These are phyloP conservation scores for Piper betle DNA, from an alignment of 164 flowering plant species.

Conservation along the genomic window DNA sequence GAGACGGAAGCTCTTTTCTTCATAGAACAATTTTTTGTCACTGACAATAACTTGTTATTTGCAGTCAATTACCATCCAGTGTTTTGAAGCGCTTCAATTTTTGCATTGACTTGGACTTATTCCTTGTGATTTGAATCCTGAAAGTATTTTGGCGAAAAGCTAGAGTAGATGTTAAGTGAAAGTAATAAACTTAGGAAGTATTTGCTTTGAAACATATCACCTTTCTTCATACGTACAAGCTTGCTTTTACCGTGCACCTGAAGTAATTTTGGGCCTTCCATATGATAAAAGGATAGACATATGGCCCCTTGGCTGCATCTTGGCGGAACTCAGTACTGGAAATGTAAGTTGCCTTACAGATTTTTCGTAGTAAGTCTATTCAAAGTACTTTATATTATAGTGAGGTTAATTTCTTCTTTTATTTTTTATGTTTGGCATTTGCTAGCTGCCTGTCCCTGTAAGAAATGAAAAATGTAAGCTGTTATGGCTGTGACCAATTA, in stretches of 20 bases:
- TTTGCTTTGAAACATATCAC: slow-evolving; percentile 97
- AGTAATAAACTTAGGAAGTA: slow-evolving; percentile 97
- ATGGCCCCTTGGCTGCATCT: slow-evolving; percentile 99
- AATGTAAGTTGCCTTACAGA: slow-evolving; percentile 47
- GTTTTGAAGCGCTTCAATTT: slow-evolving; percentile 90
- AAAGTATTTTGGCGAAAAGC: slow-evolving; percentile 61
- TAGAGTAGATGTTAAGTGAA: slow-evolving; percentile 98
- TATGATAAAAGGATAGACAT: slow-evolving; percentile 94
- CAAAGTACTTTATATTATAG: no score
- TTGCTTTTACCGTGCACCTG: slow-evolving; percentile 96
- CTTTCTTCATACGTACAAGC: slow-evolving; percentile 97
- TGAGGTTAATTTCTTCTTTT: no score
- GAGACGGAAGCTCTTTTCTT: no score
- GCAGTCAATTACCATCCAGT: slow-evolving; percentile 97
- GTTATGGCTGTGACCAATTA: no score
- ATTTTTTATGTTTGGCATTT: no score
- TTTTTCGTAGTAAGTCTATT: no score
- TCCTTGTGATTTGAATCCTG: slow-evolving; percentile 50
- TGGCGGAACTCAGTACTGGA: slow-evolving; percentile 98
- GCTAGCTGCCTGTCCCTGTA: no score
- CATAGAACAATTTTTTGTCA: no score
- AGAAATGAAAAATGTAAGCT: no score
- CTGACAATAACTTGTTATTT: slow-evolving; percentile 8
- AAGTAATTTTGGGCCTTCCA: slow-evolving; percentile 88
- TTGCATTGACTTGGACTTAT: slow-evolving; percentile 95